Evolutionary conservation across 495 filamentous ascomycete genomes (phyloP).

Genomic region (Hyphodiscus hymeniophilus): DNA sequence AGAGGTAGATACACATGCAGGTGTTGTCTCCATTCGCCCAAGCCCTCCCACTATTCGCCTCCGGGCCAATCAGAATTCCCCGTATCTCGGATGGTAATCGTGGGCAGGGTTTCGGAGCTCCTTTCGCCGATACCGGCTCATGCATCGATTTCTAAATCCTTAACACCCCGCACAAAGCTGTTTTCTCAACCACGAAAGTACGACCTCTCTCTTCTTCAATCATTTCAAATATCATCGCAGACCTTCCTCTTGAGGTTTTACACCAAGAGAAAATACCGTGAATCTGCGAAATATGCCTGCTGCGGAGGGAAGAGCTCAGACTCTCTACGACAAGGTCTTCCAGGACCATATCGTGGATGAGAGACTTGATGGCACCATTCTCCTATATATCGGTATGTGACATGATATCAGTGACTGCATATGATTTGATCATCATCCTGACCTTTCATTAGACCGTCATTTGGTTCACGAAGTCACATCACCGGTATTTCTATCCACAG

Average conservation of each 20-base stretch:
- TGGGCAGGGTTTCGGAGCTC: background rate
- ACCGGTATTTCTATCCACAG: slow-evolving; percentile 46
- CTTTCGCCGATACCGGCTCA: background rate
- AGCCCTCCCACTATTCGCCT: no score
- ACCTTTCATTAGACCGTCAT: slow-evolving; percentile 60
- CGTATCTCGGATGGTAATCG: background rate
- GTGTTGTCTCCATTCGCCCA: no score
- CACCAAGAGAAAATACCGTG: no score
- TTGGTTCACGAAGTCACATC: slow-evolving; percentile 98
- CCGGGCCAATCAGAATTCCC: background rate
- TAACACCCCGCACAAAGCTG: slow-evolving; percentile 5
- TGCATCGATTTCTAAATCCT: slow-evolving; percentile 12
- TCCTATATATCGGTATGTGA: slow-evolving; percentile 77
- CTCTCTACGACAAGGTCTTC: slow-evolving; percentile 97
- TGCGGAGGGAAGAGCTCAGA: slow-evolving; percentile 68
- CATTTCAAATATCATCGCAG: background rate
- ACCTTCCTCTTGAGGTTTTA: background rate
- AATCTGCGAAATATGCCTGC: slow-evolving; percentile 59
- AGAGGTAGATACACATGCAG: no score
- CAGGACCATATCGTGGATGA: slow-evolving; percentile 88
- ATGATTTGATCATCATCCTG: background rate
- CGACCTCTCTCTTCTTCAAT: background rate
- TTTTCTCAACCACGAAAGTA: background rate
- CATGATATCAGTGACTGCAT: background rate
- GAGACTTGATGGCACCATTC: slow-evolving; percentile 82